These are phyloP conservation scores for Pyrenula aspistea DNA, from an alignment of 495 filamentous ascomycete species.

Conservation along the genomic window DNA sequence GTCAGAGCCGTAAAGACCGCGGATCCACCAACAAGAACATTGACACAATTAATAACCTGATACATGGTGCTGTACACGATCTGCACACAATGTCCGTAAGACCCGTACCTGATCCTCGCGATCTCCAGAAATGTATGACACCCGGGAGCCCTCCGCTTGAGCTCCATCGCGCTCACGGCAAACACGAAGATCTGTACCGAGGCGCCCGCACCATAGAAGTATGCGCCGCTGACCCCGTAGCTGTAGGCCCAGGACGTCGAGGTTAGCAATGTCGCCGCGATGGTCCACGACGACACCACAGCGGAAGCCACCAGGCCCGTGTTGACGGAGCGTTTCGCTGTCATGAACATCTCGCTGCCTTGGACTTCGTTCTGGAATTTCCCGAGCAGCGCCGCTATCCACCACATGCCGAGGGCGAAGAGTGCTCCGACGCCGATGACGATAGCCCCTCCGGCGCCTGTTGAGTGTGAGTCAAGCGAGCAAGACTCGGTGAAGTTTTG, in stretches of 20 bases:
- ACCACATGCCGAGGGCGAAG: neutral
- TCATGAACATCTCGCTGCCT: slow-evolving; percentile 62
- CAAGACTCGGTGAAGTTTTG: neutral
- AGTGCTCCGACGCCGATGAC: neutral
- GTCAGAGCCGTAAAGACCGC: slow-evolving; percentile 25
- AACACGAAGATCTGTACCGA: slow-evolving; percentile 36
- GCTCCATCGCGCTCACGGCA: slow-evolving; percentile 29
- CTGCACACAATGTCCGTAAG: slow-evolving; percentile 19
- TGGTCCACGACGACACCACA: slow-evolving; percentile 27
- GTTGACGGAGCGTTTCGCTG: slow-evolving; percentile 24
- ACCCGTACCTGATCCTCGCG: slow-evolving; percentile 21
- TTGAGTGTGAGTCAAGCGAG: neutral
- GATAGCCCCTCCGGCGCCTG: neutral
- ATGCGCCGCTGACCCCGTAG: slow-evolving; percentile 23
- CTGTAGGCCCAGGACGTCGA: slow-evolving; percentile 21
- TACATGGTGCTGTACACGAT: slow-evolving; percentile 30
- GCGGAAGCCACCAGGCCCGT: slow-evolving; percentile 26
- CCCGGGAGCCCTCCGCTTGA: slow-evolving; percentile 32
- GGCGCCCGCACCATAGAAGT: slow-evolving; percentile 32
- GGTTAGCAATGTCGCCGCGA: slow-evolving; percentile 21
- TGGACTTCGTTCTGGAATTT: slow-evolving; percentile 88
- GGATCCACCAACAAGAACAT: slow-evolving; percentile 30
- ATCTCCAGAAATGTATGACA: slow-evolving; percentile 34
- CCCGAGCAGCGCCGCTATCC: neutral
- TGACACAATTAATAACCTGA: slow-evolving; percentile 29